Conservation (phyloP, 192 early-diverging fungal genomes). For the Oehlia diaphana region DNA sequence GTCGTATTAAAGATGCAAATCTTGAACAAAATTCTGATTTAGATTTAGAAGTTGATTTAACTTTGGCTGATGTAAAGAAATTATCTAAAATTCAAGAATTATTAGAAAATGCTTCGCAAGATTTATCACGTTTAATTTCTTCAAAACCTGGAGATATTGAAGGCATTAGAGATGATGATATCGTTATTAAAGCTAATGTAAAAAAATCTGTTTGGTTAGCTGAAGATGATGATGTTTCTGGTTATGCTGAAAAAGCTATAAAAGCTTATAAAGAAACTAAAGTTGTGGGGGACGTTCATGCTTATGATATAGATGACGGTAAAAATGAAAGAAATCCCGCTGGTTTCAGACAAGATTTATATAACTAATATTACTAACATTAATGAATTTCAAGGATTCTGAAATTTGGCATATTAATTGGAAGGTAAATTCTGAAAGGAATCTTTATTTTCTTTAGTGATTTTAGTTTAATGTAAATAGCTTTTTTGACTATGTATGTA, state of each 20-base stretch:
- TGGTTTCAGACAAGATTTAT: slow-evolving; percentile 20
- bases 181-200: not conserved
- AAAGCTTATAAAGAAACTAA: slow-evolving; percentile 15
- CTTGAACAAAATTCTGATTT: slow-evolving; percentile 28
- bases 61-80: slow-evolving; percentile 18
- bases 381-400: no score
- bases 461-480: no score
- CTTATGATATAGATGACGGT: slow-evolving; percentile 23
- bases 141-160: not conserved
- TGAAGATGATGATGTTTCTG: slow-evolving; percentile 29
- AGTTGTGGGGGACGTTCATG: not conserved
- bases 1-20: slow-evolving; percentile 25
- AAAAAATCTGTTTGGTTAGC: slow-evolving; percentile 20
- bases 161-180: not conserved
- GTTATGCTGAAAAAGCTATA: slow-evolving; percentile 19
- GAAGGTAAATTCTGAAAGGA: no score
- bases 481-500: no score
- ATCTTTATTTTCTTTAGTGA: no score
- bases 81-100: slow-evolving; percentile 14
- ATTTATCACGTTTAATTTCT: slow-evolving; percentile 12
- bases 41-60: slow-evolving; percentile 26
- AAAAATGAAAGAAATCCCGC: slow-evolving; percentile 8
- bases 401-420: no score
- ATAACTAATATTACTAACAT: not conserved
- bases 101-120: slow-evolving; percentile 11